These are phyloP conservation scores for Trebouxia sp. DNA, from an alignment of 139 green algal genomes.

Conservation along the genomic window DNA sequence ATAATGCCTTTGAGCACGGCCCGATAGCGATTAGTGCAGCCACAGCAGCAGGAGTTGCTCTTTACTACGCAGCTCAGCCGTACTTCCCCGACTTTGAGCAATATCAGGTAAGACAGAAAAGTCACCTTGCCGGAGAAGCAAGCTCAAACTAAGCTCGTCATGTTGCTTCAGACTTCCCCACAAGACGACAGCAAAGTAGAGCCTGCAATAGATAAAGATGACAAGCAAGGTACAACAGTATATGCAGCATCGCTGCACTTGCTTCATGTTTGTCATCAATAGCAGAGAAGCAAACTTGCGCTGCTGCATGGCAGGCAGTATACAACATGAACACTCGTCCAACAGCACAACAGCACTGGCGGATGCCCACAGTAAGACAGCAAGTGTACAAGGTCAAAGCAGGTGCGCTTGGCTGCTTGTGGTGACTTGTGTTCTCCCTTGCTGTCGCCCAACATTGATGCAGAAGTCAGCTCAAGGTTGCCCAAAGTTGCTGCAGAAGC, in stretches of 20 bases:
- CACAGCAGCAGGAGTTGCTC: constrained; percentile 42
- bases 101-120: constrained; percentile 13
- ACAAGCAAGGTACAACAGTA: background rate
- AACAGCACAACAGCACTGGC: background rate
- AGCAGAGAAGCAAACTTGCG: background rate
- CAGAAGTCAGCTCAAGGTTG: too few relatives aligned
- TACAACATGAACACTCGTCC: background rate
- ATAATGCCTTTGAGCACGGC: constrained; percentile 67
- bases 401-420: too few relatives aligned
- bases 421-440: too few relatives aligned
- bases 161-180: background rate
- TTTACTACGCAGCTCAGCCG: constrained; percentile 62
- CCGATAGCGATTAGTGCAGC: constrained; percentile 44
- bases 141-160: background rate
- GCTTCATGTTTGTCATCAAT: background rate
- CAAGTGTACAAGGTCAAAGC: background rate
- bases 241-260: background rate
- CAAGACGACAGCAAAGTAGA: background rate
- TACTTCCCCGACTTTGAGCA: constrained; percentile 66
- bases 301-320: background rate
- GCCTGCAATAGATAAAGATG: background rate
- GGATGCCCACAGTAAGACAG: background rate
- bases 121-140: background rate
- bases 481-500: too few relatives aligned
- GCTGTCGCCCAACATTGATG: too few relatives aligned